Conservation (phyloP, 179 eudicot species). For the Corrigiola litoralis region DNA sequence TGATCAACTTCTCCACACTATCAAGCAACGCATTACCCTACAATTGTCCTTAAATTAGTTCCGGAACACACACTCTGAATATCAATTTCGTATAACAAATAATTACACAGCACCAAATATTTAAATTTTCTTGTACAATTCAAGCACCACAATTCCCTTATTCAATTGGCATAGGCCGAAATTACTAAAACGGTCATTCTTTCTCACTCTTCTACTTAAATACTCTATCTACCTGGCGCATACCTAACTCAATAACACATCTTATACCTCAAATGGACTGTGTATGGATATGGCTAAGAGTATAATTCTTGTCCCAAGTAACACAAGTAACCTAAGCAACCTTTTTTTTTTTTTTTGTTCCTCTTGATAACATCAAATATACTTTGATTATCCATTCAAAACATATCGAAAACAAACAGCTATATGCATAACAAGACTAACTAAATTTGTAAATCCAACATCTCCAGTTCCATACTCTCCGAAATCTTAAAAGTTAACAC, state of each 20-base stretch:
- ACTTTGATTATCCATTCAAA: not conserved
- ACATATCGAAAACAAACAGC: not conserved
- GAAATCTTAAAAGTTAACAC: too few relatives aligned
- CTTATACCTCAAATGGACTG: not conserved
- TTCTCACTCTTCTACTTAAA: too few relatives aligned
- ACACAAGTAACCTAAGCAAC: not conserved
- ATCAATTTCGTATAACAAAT: not conserved
- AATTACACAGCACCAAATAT: not conserved
- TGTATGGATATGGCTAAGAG: too few relatives aligned
- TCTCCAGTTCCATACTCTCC: too few relatives aligned
- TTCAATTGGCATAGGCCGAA: not conserved
- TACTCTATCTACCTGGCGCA: not conserved
- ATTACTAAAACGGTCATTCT: not conserved
- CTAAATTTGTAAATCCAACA: too few relatives aligned
- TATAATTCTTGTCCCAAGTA: too few relatives aligned
- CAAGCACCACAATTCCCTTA: not conserved
- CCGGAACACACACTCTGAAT: not conserved
- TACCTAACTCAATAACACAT: too few relatives aligned
- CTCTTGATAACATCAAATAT: too few relatives aligned
- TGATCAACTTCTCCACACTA: constrained; percentile 45
- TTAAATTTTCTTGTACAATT: not conserved
- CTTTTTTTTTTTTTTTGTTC: too few relatives aligned
- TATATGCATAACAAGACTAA: too few relatives aligned
- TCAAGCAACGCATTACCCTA: constrained; percentile 84
- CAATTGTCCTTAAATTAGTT: constrained; percentile 25